These are phyloP conservation scores for Colletotrichum sp. DNA, from an alignment of 2,329 filamentous ascomycete genomes.

Conservation along the genomic window DNA sequence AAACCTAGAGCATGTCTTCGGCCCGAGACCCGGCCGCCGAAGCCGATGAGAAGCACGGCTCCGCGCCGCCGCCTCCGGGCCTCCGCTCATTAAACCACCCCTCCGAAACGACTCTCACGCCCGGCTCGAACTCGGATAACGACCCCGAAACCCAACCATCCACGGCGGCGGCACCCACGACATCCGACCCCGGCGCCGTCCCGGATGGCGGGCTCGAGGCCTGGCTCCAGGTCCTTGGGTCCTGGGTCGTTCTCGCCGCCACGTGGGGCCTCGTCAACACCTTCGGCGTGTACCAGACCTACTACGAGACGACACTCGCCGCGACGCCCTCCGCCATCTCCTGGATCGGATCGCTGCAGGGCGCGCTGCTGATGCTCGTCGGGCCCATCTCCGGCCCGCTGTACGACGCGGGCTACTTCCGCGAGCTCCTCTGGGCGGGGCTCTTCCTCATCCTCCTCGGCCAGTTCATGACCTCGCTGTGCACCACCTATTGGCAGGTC, in stretches of 20 bases:
- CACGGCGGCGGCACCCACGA: background rate
- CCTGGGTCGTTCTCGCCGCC: conserved; percentile 20
- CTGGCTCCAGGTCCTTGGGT: conserved; percentile 29
- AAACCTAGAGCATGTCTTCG: background rate
- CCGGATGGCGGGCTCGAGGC: conserved; percentile 28
- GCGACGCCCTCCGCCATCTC: conserved; percentile 43
- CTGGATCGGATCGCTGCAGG: conserved; percentile 49
- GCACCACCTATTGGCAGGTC: conserved; percentile 46
- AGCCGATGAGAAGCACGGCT: background rate
- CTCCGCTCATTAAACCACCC: background rate
- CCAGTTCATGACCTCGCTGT: conserved; percentile 50
- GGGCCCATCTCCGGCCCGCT: conserved; percentile 44
- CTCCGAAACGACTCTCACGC: conserved; percentile 5
- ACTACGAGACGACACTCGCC: conserved; percentile 42
- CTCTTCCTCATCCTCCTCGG: conserved; percentile 40
- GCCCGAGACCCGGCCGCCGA: background rate
- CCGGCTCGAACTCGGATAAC: background rate
- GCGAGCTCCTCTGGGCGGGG: conserved; percentile 37
- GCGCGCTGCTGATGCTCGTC: conserved; percentile 42
- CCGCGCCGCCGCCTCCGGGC: background rate
- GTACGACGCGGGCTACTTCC: conserved; percentile 47
- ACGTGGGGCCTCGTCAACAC: conserved; percentile 42
- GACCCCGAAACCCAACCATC: background rate
- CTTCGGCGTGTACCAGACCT: conserved; percentile 52
- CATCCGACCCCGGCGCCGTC: conserved; percentile 5